Conservation (phyloP, 495 filamentous ascomycete genomes). For the Neurospora hispaniola region DNA sequence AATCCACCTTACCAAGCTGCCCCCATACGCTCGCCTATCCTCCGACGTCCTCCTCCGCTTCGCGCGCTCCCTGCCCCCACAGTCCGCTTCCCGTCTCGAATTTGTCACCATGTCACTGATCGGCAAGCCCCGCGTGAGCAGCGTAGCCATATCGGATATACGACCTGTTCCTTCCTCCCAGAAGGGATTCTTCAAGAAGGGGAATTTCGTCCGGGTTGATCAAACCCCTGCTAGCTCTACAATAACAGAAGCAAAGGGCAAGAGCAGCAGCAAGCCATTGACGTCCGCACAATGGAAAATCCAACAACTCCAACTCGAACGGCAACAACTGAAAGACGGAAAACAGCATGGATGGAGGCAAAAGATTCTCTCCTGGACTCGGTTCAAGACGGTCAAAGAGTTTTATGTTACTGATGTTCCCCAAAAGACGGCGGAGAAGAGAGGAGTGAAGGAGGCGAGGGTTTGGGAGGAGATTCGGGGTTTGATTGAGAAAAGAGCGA, state of each 20-base stretch:
- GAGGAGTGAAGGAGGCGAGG: background rate
- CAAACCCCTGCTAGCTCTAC: background rate
- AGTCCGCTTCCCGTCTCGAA: constrained; percentile 45
- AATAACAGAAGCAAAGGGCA: background rate
- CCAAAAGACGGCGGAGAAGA: background rate
- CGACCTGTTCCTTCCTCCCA: constrained; percentile 16
- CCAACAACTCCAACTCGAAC: too few relatives aligned
- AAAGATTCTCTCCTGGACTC: background rate
- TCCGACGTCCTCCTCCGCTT: constrained; percentile 57
- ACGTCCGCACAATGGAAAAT: background rate
- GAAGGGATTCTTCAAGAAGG: background rate
- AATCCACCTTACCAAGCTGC: constrained; percentile 53
- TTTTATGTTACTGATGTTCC: background rate
- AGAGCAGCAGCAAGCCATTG: too few relatives aligned
- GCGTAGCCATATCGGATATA: background rate
- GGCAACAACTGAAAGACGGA: background rate
- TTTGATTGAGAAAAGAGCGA: background rate
- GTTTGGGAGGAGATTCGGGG: background rate
- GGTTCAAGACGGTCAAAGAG: background rate
- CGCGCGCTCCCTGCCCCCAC: constrained; percentile 46
- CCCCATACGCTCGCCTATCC: constrained; percentile 57
- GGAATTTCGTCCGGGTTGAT: background rate
- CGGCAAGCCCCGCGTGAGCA: constrained; percentile 29
- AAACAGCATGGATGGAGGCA: background rate
- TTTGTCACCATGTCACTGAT: constrained; percentile 61